Evolutionary conservation across 2,329 filamentous ascomycete genomes (phyloP), one percentile per base, ranked within the genome.

Genomic region (Fusarium aywerte): DNA sequence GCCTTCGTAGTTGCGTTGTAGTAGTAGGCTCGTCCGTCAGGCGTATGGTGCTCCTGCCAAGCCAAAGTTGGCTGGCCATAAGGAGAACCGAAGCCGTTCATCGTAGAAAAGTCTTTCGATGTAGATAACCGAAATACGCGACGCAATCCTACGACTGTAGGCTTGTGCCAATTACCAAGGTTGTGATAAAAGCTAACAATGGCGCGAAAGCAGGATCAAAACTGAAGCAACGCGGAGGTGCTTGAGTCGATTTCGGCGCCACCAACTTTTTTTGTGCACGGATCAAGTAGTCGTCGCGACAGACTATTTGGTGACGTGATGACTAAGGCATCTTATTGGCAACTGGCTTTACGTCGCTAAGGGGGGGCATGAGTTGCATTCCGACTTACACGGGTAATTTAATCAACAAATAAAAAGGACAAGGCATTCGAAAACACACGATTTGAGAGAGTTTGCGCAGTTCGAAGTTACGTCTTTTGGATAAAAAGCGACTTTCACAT

Each of bases 1-100:
- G 86, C 87, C 76, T 96, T 96, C 16, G 93, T 97, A 63, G 88
- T 81, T 13, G 89, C 81, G 77, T 99, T 97, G 83, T 94, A 97
- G 78, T 96, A 99, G 79, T 99, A 99, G 44, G 89, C 84, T 70
- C 92, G 89, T 68, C 94, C 95, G 75, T 97, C 93, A 4, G 89
- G 82, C 70, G 90, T 92, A 71, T 89, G 90, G 71, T 92, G 90
- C 78, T 96, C 92, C 78, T 92, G 89, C 94, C 94, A 97, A 40
- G 86, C 76, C 56, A 83, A 79, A 51, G 85, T 82, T 33, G 83
- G 81, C 75, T 85, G 81, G 71, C 81, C 81, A 67, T 77, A 82
- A 53, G 80, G 78, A 72, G 80, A 81, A 57, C 81, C 81, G 70
- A 81, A 81, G 62, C 84, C 86, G 77, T 87, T 90, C 87, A 91